phyloP scores from a whole-genome alignment of 164 flowering plant species.

The Umbilicus rupestris region DNA sequence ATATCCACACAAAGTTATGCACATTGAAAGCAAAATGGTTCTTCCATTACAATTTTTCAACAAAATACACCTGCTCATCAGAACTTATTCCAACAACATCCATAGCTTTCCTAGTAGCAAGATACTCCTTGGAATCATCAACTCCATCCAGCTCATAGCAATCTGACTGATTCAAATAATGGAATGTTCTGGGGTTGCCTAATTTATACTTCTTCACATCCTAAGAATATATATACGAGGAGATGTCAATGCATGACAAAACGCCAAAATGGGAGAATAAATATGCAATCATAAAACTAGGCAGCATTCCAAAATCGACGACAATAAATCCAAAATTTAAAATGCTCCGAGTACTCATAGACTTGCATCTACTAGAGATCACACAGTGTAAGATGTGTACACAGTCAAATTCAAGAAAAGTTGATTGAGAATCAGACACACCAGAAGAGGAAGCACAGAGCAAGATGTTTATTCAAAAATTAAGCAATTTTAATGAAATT shows the following conservation, averaged over 20 bases:
- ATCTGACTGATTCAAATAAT: constrained; percentile 77
- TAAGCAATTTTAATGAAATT: no score
- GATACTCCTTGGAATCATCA: constrained; percentile 66
- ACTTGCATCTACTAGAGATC: no score
- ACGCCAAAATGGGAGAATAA: neutral
- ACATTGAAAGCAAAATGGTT: neutral
- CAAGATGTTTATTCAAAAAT: no score
- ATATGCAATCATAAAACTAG: neutral
- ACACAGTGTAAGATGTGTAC: no score
- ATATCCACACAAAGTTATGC: constrained; percentile 2
- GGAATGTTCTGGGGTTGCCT: constrained; percentile 63
- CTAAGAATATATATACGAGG: constrained; percentile 19
- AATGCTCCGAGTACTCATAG: no score
- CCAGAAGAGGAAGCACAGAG: no score
- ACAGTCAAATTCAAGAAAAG: no score
- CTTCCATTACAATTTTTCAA: neutral
- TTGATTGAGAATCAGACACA: no score
- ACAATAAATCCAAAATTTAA: no score
- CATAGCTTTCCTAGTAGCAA: constrained; percentile 79
- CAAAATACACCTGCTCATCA: constrained; percentile 61
- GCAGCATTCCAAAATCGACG: no score
- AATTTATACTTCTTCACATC: constrained; percentile 59
- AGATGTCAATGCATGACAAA: neutral
- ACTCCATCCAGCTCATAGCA: constrained; percentile 65
- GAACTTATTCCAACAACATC: constrained; percentile 69